phyloP scores from a whole-genome alignment of 805 yeast genomes.

The Candida rishiriensis region DNA sequence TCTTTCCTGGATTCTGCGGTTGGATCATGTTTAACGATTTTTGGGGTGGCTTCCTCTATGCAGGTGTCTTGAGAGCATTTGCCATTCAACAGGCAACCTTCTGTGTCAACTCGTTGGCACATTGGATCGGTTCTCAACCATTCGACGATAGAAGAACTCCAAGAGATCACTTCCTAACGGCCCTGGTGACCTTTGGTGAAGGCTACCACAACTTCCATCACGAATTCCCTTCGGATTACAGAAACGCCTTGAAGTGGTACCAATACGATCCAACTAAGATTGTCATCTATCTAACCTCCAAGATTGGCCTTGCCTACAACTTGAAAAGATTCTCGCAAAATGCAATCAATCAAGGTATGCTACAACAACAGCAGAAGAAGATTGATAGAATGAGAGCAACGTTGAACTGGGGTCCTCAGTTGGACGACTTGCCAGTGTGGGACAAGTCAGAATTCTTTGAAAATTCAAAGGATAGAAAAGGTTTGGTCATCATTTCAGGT shows the following conservation, averaged over 20 bases:
- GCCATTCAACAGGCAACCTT: slow-evolving; percentile 81
- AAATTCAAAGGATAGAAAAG: slow-evolving; percentile 44
- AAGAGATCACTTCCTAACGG: slow-evolving; percentile 76
- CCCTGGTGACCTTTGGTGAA: slow-evolving; percentile 81
- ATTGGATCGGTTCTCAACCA: slow-evolving; percentile 83
- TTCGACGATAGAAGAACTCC: slow-evolving; percentile 86
- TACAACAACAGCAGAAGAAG: slow-evolving; percentile 82
- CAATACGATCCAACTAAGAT: slow-evolving; percentile 82
- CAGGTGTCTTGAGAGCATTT: slow-evolving; percentile 65
- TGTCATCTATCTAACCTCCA: slow-evolving; percentile 52
- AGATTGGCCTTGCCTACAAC: slow-evolving; percentile 67
- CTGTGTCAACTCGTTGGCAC: slow-evolving; percentile 83
- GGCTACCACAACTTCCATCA: slow-evolving; percentile 90
- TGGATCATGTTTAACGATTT: slow-evolving; percentile 56
- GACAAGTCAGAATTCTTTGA: slow-evolving; percentile 56
- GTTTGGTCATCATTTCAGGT: slow-evolving; percentile 69
- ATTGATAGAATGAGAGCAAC: slow-evolving; percentile 56
- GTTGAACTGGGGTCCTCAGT: slow-evolving; percentile 72
- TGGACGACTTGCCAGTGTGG: slow-evolving; percentile 70
- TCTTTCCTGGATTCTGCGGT: slow-evolving; percentile 57
- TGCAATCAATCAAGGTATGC: slow-evolving; percentile 76
- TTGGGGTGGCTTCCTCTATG: slow-evolving; percentile 71
- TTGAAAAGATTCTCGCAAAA: slow-evolving; percentile 73
- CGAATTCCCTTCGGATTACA: slow-evolving; percentile 84
- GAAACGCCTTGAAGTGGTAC: slow-evolving; percentile 84